Conservation (phyloP, 2,329 filamentous ascomycete species). For the Basipetospora chlamydospora region DNA sequence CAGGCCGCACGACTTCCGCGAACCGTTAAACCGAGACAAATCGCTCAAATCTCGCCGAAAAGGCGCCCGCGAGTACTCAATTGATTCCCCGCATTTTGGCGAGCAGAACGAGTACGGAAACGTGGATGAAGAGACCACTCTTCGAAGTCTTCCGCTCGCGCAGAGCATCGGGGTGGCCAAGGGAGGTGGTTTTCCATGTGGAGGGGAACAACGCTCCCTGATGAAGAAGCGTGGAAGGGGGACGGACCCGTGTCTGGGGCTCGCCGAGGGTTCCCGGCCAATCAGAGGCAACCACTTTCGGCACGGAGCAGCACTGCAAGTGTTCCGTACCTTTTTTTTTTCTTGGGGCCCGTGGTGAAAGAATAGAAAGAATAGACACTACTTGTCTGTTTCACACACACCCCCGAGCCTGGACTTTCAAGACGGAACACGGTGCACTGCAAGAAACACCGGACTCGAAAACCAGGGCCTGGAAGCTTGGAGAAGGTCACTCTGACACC, state of each 20-base stretch:
- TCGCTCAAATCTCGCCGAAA: too few relatives aligned
- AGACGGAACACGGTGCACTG: too few relatives aligned
- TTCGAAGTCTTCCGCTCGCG: neutral
- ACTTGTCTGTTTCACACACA: too few relatives aligned
- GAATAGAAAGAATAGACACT: too few relatives aligned
- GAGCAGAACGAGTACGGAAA: slow-evolving; percentile 4
- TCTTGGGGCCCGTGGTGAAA: too few relatives aligned
- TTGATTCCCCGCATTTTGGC: neutral
- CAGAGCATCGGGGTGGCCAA: neutral
- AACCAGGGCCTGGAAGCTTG: too few relatives aligned
- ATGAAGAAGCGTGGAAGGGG: neutral
- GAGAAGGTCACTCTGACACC: too few relatives aligned
- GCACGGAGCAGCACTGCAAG: slow-evolving; percentile 4
- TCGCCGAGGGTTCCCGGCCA: slow-evolving; percentile 1
- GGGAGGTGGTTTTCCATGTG: slow-evolving; percentile 1
- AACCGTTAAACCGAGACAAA: too few relatives aligned
- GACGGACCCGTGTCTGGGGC: slow-evolving; percentile 1
- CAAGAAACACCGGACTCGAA: too few relatives aligned
- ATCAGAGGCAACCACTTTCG: slow-evolving; percentile 1
- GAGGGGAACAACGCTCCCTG: neutral
- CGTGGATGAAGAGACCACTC: neutral
- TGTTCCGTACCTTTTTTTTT: neutral
- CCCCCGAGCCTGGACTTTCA: too few relatives aligned
- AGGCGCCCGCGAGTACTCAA: too few relatives aligned
- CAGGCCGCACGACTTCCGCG: too few relatives aligned